Evolutionary conservation across 163 green algal genomes (phyloP).

Genomic region (Scenedesmus sp.): DNA sequence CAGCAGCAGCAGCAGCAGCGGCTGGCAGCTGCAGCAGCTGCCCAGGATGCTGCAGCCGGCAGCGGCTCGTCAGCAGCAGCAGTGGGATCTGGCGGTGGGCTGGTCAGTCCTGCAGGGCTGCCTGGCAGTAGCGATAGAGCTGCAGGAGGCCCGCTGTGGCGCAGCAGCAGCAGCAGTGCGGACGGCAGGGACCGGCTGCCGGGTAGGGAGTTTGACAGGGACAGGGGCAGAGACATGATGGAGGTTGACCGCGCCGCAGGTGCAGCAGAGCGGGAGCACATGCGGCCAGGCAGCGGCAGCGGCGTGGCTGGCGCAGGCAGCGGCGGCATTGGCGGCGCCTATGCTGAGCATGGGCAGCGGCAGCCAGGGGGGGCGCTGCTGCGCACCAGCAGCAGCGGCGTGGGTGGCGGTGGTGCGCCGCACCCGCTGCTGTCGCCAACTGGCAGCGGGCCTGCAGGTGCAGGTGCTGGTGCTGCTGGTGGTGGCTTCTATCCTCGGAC

Average conservation of each 20-base stretch:
- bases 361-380: background rate
- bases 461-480: background rate
- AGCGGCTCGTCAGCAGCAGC: background rate
- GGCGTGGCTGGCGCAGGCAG: background rate
- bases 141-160: background rate
- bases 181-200: background rate
- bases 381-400: background rate
- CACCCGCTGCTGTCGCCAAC: background rate
- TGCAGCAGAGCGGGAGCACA: background rate
- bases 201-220: background rate
- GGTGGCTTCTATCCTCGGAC: background rate
- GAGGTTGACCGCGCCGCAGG: background rate
- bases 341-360: background rate
- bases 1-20: conserved; percentile 8
- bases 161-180: background rate
- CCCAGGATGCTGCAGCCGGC: background rate
- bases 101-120: background rate
- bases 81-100: background rate
- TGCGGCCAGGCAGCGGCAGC: background rate
- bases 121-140: background rate
- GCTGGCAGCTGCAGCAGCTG: background rate
- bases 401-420: background rate
- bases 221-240: background rate
- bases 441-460: background rate
- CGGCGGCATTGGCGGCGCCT: background rate